These are phyloP conservation scores for Niebla homalea DNA, from an alignment of 495 filamentous ascomycete genomes.

Conservation along the genomic window DNA sequence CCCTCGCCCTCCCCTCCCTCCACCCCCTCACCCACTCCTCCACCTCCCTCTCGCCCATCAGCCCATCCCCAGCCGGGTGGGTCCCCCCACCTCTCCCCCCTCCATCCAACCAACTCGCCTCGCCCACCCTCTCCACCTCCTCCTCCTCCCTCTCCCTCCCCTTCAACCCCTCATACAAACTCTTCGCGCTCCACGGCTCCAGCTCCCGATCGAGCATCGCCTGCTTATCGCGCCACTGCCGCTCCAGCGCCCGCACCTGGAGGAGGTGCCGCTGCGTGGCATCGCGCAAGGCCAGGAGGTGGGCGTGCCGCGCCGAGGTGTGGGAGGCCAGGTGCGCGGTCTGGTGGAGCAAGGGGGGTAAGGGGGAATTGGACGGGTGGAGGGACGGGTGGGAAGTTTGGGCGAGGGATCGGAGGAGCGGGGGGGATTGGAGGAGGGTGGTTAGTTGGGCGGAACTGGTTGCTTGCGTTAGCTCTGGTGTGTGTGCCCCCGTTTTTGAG, in stretches of 20 bases:
- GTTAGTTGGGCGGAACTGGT: background rate
- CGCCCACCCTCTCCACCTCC: conserved; percentile 62
- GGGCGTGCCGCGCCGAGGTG: conserved; percentile 46
- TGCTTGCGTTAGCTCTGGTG: conserved; percentile 35
- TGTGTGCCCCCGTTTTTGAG: conserved; percentile 25
- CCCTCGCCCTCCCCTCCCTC: conserved; percentile 59
- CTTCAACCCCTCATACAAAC: conserved; percentile 66
- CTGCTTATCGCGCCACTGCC: conserved; percentile 82
- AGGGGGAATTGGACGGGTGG: conserved; percentile 40
- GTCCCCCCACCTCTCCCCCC: conserved; percentile 21
- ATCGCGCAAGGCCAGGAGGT: conserved; percentile 48
- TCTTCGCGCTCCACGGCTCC: conserved; percentile 69
- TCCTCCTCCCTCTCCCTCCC: conserved; percentile 72
- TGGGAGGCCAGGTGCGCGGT: conserved; percentile 48
- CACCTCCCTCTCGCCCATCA: conserved; percentile 29
- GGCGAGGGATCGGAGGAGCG: conserved; percentile 48
- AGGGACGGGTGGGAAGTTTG: conserved; percentile 47
- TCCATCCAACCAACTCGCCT: conserved; percentile 76
- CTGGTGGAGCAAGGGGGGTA: conserved; percentile 48
- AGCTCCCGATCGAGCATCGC: conserved; percentile 75
- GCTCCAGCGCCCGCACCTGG: conserved; percentile 69
- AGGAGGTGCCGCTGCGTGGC: conserved; percentile 69
- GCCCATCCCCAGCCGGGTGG: conserved; percentile 28
- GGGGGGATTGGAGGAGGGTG: conserved; percentile 19
- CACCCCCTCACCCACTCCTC: conserved; percentile 77